Evolutionary conservation across 352 stramenopile genomes (phyloP), one percentile per base, ranked within the genome.

Genomic region (Peronospora belbahrii): DNA sequence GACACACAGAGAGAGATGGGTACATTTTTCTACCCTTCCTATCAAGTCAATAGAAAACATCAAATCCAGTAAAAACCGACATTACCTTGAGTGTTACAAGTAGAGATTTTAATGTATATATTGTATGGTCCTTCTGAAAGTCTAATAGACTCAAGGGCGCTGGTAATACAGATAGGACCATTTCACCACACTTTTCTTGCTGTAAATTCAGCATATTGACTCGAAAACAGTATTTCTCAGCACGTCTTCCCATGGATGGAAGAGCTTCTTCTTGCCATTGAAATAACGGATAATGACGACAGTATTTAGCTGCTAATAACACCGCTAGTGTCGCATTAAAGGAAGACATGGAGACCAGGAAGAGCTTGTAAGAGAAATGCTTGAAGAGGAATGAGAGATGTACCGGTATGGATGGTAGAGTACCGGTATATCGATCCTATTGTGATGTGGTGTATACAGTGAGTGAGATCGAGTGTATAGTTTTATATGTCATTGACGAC

Each of bases 281-380:
- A 43, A 90, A 86, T 6, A 90, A 60, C 9, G 79, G 79, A 42
- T 75, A 78, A 23, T 75, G 62, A 33, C 65, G 60, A 55, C 75
- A 88, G 62, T 74, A 90, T 50, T 85, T 85, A 52, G 68, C 69
- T 25, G 79, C 79, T 23, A 88, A 60, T 18, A 90, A 69, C 56
- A 90, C 74, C n/a, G 79, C 75, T 33, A 70, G 59, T 45, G 70
- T 49, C 31, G 60, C 75, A 42, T 75, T 69, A 56, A 86, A 83
- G 27, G 60, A 66, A 48, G 60, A 70, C 14, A 51, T n/a, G 6
- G 56, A 66, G 25, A 52, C 32, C 60, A 66, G 62, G 13, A 1
- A 30, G 35, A 42, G 6, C 23, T 27, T n/a, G n/a, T n/a, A n/a
- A n/a, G n/a, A n/a, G n/a, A n/a, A n/a, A n/a, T n/a, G n/a, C n/a